phyloP scores from a whole-genome alignment of 441 rosid species.

The Pelargonium australe region DNA sequence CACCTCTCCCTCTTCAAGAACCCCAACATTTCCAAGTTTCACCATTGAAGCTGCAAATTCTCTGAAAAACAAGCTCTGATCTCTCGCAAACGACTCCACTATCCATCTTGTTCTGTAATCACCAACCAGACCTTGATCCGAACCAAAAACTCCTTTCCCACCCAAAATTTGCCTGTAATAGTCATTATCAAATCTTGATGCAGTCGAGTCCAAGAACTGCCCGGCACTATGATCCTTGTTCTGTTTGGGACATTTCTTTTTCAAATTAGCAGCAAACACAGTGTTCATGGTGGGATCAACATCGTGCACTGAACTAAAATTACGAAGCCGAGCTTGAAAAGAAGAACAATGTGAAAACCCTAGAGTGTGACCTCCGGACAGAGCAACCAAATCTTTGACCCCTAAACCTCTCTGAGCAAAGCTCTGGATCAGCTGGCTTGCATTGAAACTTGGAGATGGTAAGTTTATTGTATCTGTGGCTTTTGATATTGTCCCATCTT shows the following conservation, averaged over 20 bases:
- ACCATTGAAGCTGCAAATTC: constrained; percentile 67
- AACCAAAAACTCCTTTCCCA: constrained; percentile 55
- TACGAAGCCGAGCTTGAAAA: constrained; percentile 46
- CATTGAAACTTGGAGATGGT: constrained; percentile 66
- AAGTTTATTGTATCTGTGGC: constrained; percentile 53
- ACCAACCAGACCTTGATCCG: constrained; percentile 48
- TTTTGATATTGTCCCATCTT: constrained; percentile 57
- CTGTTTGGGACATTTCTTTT: constrained; percentile 37
- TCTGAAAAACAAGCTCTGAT: constrained; percentile 54
- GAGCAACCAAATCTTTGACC: constrained; percentile 65
- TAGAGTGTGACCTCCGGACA: constrained; percentile 67
- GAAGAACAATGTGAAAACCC: constrained; percentile 83
- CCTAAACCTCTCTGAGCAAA: constrained; percentile 59
- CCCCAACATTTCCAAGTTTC: constrained; percentile 61
- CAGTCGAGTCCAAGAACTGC: constrained; percentile 53
- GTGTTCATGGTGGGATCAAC: constrained; percentile 52
- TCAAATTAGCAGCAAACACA: constrained; percentile 38
- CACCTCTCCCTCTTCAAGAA: constrained; percentile 55
- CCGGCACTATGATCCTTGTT: constrained; percentile 50
- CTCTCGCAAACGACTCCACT: constrained; percentile 46
- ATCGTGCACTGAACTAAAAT: constrained; percentile 47
- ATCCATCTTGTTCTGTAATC: constrained; percentile 53
- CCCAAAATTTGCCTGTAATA: constrained; percentile 52
- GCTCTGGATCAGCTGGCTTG: constrained; percentile 59
- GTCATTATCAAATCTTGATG: constrained; percentile 49